phyloP scores from a whole-genome alignment of 176 grass and related monocot species.

The Raddia distichophylla region DNA sequence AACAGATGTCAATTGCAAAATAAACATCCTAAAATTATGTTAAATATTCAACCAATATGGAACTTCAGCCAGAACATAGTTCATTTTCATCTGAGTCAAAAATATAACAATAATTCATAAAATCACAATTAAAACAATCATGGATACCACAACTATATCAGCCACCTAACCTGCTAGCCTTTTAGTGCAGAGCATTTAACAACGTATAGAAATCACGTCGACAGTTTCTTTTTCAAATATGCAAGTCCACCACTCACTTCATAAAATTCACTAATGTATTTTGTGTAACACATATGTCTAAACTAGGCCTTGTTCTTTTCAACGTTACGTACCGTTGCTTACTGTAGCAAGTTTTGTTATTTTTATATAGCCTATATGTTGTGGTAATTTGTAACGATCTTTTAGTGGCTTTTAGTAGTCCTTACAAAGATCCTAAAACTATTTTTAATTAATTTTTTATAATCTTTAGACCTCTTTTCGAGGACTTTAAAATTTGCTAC shows the following conservation, averaged over 20 bases:
- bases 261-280: neutral
- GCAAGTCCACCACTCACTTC: neutral
- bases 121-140: neutral
- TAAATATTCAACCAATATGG: neutral
- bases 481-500: too few relatives aligned
- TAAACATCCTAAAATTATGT: neutral
- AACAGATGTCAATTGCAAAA: slow-evolving; percentile 16
- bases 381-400: too few relatives aligned
- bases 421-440: too few relatives aligned
- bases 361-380: too few relatives aligned
- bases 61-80: neutral
- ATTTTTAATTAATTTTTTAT: too few relatives aligned
- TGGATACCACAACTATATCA: neutral
- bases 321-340: too few relatives aligned
- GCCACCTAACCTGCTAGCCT: neutral
- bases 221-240: neutral
- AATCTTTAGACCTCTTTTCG: too few relatives aligned
- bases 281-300: neutral
- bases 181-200: slow-evolving; percentile 7
- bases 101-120: slow-evolving; percentile 7
- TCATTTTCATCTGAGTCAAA: slow-evolving; percentile 9
- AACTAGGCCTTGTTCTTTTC: too few relatives aligned
- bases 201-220: neutral
- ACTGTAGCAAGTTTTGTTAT: too few relatives aligned
- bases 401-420: too few relatives aligned